Evolutionary conservation across 1,284 basidiomycete species (phyloP).

Genomic region (Apiotrichum mycotoxinovorans): DNA sequence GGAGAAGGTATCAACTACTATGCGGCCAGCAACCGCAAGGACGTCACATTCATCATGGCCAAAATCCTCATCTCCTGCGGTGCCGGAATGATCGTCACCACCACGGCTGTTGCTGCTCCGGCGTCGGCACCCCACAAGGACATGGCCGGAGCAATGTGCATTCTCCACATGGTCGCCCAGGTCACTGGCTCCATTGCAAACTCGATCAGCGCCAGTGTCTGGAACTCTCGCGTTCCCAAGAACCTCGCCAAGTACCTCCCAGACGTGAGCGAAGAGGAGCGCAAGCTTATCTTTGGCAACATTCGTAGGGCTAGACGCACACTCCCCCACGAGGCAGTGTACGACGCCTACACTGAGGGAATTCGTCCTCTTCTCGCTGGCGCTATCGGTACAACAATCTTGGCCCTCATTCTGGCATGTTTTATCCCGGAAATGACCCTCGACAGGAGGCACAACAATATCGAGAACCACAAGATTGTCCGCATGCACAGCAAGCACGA

Average conservation of each 20-base stretch:
- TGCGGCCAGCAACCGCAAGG: slow-evolving; percentile 2
- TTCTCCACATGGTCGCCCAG: slow-evolving; percentile 11
- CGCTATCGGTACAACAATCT: slow-evolving; percentile 26
- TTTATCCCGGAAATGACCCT: slow-evolving; percentile 33
- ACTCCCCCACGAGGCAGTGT: slow-evolving; percentile 30
- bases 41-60: slow-evolving; percentile 38
- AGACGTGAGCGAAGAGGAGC: slow-evolving; percentile 27
- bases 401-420: slow-evolving; percentile 27
- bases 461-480: slow-evolving; percentile 32
- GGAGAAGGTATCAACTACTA: slow-evolving; percentile 12
- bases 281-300: slow-evolving; percentile 34
- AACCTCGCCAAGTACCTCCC: slow-evolving; percentile 30
- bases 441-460: slow-evolving; percentile 32
- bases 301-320: slow-evolving; percentile 28
- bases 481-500: slow-evolving; percentile 24
- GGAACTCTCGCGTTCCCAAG: slow-evolving; percentile 27
- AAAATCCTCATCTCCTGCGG: slow-evolving; percentile 23
- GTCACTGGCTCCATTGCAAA: slow-evolving; percentile 7
- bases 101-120: slow-evolving; percentile 29
- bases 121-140: slow-evolving; percentile 12
- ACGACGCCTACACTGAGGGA: slow-evolving; percentile 32
- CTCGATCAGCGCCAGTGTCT: slow-evolving; percentile 3
- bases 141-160: slow-evolving; percentile 5
- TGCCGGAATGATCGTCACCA: slow-evolving; percentile 31
- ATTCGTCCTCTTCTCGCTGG: slow-evolving; percentile 25